Percentiles rank a stretch among this genome's conserved stretches.
Evolutionary conservation across 495 filamentous ascomycete genomes (phyloP).

Genomic region (Rhizodiscina lignyota): DNA sequence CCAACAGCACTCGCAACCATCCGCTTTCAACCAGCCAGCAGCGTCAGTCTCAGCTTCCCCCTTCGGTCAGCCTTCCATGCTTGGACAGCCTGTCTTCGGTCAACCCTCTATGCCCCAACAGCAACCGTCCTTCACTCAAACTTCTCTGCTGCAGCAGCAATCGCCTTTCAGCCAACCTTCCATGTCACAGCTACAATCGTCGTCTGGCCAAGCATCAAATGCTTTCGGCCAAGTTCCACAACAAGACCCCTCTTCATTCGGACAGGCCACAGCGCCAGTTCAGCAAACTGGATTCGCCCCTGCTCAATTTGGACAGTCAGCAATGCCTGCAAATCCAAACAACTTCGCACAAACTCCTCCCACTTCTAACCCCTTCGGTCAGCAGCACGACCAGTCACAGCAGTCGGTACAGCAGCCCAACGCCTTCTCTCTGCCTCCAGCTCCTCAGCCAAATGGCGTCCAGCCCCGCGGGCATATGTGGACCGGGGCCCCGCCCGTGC

Average conservation of each 20-base stretch:
- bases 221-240: background rate
- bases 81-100: constrained; percentile 6
- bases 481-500: too few species aligned
- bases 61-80: constrained; percentile 12
- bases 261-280: background rate
- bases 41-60: constrained; percentile 5
- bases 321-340: background rate
- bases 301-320: background rate
- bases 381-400: background rate
- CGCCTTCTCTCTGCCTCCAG: too few species aligned
- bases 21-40: constrained; percentile 13
- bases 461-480: too few species aligned
- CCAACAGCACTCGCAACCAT: too few species aligned
- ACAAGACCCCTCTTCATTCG: constrained; percentile 3
- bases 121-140: too few species aligned
- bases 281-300: background rate
- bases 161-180: too few species aligned
- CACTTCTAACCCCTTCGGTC: too few species aligned
- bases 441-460: too few species aligned
- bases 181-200: too few species aligned
- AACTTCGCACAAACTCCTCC: background rate
- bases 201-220: too few species aligned
- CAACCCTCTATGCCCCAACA: constrained; percentile 3
- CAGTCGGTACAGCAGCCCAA: too few species aligned
- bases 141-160: too few species aligned